Base-by-base conservation (phyloP, 805 yeast species). In the Candida gorgasii region DNA sequence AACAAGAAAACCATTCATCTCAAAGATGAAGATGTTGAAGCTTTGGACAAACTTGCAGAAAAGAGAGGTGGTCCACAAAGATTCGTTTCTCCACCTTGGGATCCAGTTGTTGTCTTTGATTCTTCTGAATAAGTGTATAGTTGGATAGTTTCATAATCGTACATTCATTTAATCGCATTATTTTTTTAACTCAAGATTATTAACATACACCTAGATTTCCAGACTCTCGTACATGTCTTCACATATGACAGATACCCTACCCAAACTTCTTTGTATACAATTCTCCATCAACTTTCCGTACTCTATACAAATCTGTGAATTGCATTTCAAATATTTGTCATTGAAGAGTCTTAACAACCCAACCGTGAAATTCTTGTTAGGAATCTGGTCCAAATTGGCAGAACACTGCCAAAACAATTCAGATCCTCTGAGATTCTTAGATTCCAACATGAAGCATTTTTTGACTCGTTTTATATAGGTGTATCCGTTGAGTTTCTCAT, bases 241-340 rank as follows among this genome's bases (percentile, higher is more conserved):
- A 34, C 51, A 49, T 14, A 43, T 39, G 9, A 41, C 39, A 14
- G 23, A 22, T 14, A 58, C 46, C 34, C 69, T 63, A 1, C 84
- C 84, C 40, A 75, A 54, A 42, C 80, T 72, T 49, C 86, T 62
- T 41, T 72, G 72, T 24, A 72, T 67, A 57, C 84, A 79, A 49
- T 79, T 76, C 33, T 66, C 61, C 32, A 81, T 58, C 45, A 82
- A 58, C 43, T 69, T 69, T 0, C 80, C 73, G 47, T 76, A 69
- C 52, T 82, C 88, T 36, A 67, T 64, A 14, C 80, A 80, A 32
- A 80, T 61, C 30, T 77, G 76, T 75, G 82, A 81, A 39, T 73
- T 72, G 40, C 76, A 68, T 9, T 58, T 57, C 19, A 54, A 54
- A 41, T 43, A 52, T 11, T 40, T 38, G 16, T 58, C 57, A 4